Evolutionary conservation across 441 rosid genomes (phyloP).

Genomic region (Populus hybrid): DNA sequence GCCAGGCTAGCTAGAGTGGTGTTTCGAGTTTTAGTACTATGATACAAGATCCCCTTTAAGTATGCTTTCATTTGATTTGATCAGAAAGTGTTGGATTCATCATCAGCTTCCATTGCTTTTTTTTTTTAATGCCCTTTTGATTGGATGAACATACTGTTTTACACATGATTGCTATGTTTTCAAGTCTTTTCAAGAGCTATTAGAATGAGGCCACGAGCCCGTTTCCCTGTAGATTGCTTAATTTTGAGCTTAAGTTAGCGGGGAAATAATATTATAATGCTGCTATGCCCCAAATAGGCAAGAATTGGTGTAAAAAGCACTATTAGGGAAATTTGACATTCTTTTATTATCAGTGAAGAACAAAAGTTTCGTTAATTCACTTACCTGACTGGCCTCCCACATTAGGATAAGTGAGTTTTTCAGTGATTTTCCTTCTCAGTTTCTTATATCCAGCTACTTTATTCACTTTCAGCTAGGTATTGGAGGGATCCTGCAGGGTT

Average conservation of each 20-base stretch:
- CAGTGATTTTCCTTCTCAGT: slow-evolving; percentile 38
- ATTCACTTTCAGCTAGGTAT: slow-evolving; percentile 9
- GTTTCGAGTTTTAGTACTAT: slow-evolving; percentile 26
- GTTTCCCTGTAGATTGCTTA: slow-evolving; percentile 16
- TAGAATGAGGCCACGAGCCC: slow-evolving; percentile 2
- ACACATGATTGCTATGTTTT: slow-evolving; percentile 13
- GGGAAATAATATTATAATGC: not conserved
- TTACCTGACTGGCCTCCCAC: slow-evolving; percentile 23
- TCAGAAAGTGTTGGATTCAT: slow-evolving; percentile 35
- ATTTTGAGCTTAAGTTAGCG: not conserved
- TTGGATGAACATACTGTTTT: slow-evolving; percentile 15
- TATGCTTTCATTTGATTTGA: slow-evolving; percentile 21
- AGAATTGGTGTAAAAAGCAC: slow-evolving; percentile 16
- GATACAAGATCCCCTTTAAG: slow-evolving; percentile 24
- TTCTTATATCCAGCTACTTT: slow-evolving; percentile 20
- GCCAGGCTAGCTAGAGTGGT: slow-evolving; percentile 31
- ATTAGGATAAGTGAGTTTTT: slow-evolving; percentile 12
- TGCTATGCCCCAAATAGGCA: not conserved
- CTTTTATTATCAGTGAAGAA: slow-evolving; percentile 11
- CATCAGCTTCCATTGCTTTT: slow-evolving; percentile 40
- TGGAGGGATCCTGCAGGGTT: slow-evolving; percentile 7
- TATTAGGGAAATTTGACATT: slow-evolving; percentile 20
- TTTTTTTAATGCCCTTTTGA: slow-evolving; percentile 10
- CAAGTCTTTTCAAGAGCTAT: slow-evolving; percentile 17
- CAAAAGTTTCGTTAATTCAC: slow-evolving; percentile 21